Conservation (phyloP, 208 protist species). For the Zelonia costaricensis region DNA sequence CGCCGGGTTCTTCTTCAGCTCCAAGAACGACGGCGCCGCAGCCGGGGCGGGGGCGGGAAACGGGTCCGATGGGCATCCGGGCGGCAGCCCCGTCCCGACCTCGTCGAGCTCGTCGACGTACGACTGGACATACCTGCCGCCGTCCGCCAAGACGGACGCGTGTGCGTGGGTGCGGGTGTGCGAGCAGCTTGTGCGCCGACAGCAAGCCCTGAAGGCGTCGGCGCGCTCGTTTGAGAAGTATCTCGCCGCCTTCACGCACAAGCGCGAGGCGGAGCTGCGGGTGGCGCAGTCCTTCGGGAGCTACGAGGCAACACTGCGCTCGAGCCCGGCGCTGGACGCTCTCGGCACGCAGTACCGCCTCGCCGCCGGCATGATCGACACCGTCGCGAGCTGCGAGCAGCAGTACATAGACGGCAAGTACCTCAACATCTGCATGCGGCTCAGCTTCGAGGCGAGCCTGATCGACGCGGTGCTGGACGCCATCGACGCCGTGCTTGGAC, state of each 20-base stretch:
- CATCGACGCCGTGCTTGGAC: constrained; percentile 60
- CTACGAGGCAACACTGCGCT: constrained; percentile 29
- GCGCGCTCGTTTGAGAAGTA: constrained; percentile 49
- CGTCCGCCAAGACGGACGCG: constrained; percentile 26
- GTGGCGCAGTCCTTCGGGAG: constrained; percentile 47
- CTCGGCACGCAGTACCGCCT: constrained; percentile 30
- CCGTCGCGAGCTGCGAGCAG: constrained; percentile 29
- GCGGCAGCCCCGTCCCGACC: constrained; percentile 11
- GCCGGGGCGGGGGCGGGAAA: constrained; percentile 6
- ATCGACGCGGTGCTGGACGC: constrained; percentile 71
- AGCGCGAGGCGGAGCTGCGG: constrained; percentile 27
- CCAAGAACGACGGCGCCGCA: constrained; percentile 19
- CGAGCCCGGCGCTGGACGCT: constrained; percentile 24
- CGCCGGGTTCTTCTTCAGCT: constrained; percentile 40
- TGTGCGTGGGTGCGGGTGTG: constrained; percentile 46
- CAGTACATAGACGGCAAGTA: constrained; percentile 46
- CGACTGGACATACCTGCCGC: constrained; percentile 32
- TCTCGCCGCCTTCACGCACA: constrained; percentile 35
- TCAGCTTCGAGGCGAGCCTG: constrained; percentile 64
- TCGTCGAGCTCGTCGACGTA: constrained; percentile 21
- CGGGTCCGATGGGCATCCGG: constrained; percentile 2
- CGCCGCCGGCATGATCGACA: constrained; percentile 21
- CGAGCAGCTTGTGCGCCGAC: constrained; percentile 39
- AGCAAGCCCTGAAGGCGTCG: constrained; percentile 43
- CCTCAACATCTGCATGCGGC: constrained; percentile 55